A percentile compares a stretch with the other conserved stretches of the same genome.
Evolutionary conservation across 2,329 filamentous ascomycete species (phyloP).

Genomic region (Alternaria novae-zelandiae): DNA sequence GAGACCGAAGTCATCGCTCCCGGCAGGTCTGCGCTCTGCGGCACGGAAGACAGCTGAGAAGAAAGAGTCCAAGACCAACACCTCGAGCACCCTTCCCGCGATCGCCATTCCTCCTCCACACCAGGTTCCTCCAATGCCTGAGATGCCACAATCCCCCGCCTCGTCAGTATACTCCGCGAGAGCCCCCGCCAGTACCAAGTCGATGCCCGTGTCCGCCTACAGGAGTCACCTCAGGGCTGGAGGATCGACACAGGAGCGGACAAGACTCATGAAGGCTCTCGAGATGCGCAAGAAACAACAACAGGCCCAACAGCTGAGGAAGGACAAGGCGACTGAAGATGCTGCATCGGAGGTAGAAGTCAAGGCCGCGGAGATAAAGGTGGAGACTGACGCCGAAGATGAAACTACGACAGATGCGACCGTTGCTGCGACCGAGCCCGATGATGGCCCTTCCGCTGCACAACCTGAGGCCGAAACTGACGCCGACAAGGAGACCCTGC

Average conservation of each 20-base stretch:
- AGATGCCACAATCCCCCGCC: slow-evolving; percentile 45
- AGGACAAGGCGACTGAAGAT: slow-evolving; percentile 25
- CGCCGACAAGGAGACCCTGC: slow-evolving; percentile 19
- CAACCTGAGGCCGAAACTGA: slow-evolving; percentile 10
- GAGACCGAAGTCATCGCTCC: slow-evolving; percentile 79
- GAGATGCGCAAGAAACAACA: slow-evolving; percentile 86
- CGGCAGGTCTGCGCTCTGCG: slow-evolving; percentile 73
- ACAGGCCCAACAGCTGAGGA: slow-evolving; percentile 32
- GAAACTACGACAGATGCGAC: neutral
- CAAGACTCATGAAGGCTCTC: slow-evolving; percentile 90
- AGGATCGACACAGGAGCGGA: slow-evolving; percentile 85
- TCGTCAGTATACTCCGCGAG: slow-evolving; percentile 48
- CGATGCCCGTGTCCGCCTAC: slow-evolving; percentile 51
- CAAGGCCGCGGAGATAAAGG: slow-evolving; percentile 6
- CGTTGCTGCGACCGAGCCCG: neutral
- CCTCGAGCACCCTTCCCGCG: slow-evolving; percentile 35
- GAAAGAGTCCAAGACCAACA: slow-evolving; percentile 47
- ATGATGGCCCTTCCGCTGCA: neutral
- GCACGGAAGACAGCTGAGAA: slow-evolving; percentile 38
- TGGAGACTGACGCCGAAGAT: neutral
- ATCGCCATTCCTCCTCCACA: slow-evolving; percentile 42
- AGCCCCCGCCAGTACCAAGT: slow-evolving; percentile 50
- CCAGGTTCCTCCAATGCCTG: slow-evolving; percentile 43
- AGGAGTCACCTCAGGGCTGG: slow-evolving; percentile 50
- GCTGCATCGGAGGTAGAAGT: slow-evolving; percentile 5